A percentile compares a stretch with the other conserved stretches of the same genome.
These are phyloP conservation scores for Poterioochromonas sp. DNA, from an alignment of 352 stramenopile genomes.

Conservation along the genomic window DNA sequence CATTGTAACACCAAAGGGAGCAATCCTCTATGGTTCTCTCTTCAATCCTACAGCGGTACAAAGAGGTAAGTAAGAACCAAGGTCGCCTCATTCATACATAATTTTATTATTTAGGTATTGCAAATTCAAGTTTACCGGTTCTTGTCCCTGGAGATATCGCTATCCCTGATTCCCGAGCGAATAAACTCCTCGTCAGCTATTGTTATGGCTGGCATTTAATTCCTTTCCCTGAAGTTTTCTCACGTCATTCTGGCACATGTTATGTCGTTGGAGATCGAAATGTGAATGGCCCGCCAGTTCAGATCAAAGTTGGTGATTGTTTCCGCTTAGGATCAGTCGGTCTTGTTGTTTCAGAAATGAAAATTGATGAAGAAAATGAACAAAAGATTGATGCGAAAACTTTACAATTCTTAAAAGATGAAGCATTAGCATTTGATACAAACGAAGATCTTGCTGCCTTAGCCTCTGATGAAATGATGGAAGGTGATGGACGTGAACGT, in stretches of 20 bases:
- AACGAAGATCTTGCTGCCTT: conserved; percentile 43
- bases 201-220: conserved; percentile 8
- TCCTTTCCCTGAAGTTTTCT: conserved; percentile 65
- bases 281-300: conserved; percentile 62
- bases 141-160: neutral
- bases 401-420: conserved; percentile 70
- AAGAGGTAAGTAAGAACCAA: conserved; percentile 23
- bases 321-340: conserved; percentile 75
- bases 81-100: neutral
- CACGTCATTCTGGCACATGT: conserved; percentile 74
- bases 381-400: conserved; percentile 67
- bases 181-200: conserved; percentile 9
- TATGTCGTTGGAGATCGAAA: conserved; percentile 73
- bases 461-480: conserved; percentile 5
- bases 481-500: neutral
- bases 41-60: neutral
- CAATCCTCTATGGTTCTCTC: neutral
- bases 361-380: conserved; percentile 58
- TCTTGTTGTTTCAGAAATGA: conserved; percentile 76
- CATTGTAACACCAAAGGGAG: neutral
- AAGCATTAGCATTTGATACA: conserved; percentile 58
- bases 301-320: conserved; percentile 63
- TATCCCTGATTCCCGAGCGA: neutral
- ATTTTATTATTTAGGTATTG: neutral
- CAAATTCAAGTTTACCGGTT: neutral